These are phyloP conservation scores for Rosa multiflora DNA, from an alignment of 306 rosid species.

Conservation along the genomic window DNA sequence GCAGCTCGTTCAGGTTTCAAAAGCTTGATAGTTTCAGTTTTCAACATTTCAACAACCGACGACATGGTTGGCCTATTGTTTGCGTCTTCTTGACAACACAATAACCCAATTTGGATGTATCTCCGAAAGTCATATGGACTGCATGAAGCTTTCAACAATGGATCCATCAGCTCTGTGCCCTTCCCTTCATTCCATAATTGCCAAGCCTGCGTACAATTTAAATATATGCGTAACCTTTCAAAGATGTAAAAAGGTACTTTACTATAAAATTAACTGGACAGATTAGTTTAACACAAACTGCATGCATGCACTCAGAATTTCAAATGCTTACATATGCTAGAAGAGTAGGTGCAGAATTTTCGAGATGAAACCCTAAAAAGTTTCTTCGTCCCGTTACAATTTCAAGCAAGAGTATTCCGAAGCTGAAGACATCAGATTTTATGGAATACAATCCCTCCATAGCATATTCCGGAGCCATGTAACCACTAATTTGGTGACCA, in stretches of 20 bases:
- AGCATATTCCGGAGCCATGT: slow-evolving; percentile 26
- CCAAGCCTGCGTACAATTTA: not conserved
- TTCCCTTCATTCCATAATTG: slow-evolving; percentile 42
- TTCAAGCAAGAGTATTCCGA: slow-evolving; percentile 55
- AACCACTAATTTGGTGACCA: too few relatives aligned
- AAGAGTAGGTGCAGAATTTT: not conserved
- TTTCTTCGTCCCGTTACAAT: slow-evolving; percentile 48
- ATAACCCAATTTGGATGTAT: slow-evolving; percentile 30
- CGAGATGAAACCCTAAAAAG: slow-evolving; percentile 31
- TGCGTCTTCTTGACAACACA: slow-evolving; percentile 30
- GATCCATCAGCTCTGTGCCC: slow-evolving; percentile 40
- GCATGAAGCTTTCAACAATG: slow-evolving; percentile 21
- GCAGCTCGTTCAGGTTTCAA: slow-evolving; percentile 13
- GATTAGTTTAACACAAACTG: too few relatives aligned
- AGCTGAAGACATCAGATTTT: slow-evolving; percentile 60
- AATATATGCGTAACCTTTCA: too few relatives aligned
- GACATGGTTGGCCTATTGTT: slow-evolving; percentile 18
- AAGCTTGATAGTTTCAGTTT: slow-evolving; percentile 5
- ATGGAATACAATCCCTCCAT: slow-evolving; percentile 53
- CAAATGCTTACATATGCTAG: not conserved
- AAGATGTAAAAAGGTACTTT: too few relatives aligned
- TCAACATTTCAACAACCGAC: slow-evolving; percentile 24
- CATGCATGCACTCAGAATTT: too few relatives aligned
- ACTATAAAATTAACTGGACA: too few relatives aligned
- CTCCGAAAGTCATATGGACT: slow-evolving; percentile 14